A percentile compares a stretch with the other conserved stretches of the same genome.
phyloP scores from a whole-genome alignment of 352 stramenopile species.

The Lagenidium giganteum region DNA sequence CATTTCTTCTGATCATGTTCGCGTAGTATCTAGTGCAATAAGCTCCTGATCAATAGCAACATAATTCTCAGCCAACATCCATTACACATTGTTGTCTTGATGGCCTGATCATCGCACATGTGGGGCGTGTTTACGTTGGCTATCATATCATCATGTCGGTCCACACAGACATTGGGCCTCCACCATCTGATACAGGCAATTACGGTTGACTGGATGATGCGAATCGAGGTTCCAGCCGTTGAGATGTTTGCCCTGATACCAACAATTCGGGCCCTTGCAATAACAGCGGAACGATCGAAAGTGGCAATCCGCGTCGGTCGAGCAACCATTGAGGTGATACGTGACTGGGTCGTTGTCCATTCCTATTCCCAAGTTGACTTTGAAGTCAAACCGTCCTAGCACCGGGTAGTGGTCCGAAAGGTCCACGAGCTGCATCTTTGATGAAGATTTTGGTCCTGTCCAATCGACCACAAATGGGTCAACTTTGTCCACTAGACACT shows the following conservation, averaged over 20 bases:
- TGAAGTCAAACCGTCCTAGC: slow-evolving; percentile 60
- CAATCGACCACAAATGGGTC: slow-evolving; percentile 54
- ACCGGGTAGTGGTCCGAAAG: slow-evolving; percentile 81
- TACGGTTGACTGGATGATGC: slow-evolving; percentile 63
- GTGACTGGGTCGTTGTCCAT: slow-evolving; percentile 45
- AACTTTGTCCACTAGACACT: slow-evolving; percentile 54
- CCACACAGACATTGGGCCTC: slow-evolving; percentile 59
- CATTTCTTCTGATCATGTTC: slow-evolving; percentile 18
- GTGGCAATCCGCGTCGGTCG: slow-evolving; percentile 59
- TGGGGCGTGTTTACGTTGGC: too few relatives aligned
- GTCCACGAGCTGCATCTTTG: slow-evolving; percentile 56
- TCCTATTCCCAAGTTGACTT: slow-evolving; percentile 29
- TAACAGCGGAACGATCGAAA: slow-evolving; percentile 71
- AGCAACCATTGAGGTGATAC: slow-evolving; percentile 75
- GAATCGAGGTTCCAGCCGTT: slow-evolving; percentile 49
- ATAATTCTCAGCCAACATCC: too few relatives aligned
- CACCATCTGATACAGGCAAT: slow-evolving; percentile 71
- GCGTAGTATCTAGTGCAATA: too few relatives aligned
- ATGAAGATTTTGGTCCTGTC: slow-evolving; percentile 45
- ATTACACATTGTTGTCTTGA: too few relatives aligned
- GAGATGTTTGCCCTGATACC: slow-evolving; percentile 46
- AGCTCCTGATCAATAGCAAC: too few relatives aligned
- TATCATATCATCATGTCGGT: slow-evolving; percentile 65
- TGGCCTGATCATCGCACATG: too few relatives aligned
- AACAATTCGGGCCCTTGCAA: slow-evolving; percentile 62